Conservation (phyloP, 805 yeast species). For the Lipomyces sp. region DNA sequence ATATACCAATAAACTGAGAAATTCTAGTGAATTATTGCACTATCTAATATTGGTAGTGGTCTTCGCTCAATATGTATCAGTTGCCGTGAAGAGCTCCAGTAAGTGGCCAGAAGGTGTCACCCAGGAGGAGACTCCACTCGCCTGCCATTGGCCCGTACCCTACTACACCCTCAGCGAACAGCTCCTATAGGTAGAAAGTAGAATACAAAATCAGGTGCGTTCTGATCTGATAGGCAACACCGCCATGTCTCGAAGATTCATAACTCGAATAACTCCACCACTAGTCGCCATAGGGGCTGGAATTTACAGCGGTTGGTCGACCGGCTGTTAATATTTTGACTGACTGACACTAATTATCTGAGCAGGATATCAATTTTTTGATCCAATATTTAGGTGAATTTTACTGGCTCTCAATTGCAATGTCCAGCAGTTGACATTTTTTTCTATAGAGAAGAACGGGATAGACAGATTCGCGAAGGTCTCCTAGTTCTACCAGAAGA, state of each 20-base stretch:
- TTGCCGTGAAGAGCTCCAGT: too few species aligned
- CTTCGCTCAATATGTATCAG: too few species aligned
- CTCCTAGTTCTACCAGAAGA: slow-evolving; percentile 11
- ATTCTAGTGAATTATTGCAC: too few species aligned
- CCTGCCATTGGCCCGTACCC: too few species aligned
- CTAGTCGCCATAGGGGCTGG: slow-evolving; percentile 14
- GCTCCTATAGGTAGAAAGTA: too few species aligned
- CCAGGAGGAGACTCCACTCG: too few species aligned
- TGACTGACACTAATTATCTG: background rate
- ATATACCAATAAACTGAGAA: too few species aligned
- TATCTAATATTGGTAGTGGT: too few species aligned
- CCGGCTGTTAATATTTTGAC: background rate
- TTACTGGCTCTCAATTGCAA: background rate
- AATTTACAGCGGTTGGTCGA: slow-evolving; percentile 14
- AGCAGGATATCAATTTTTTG: slow-evolving; percentile 17
- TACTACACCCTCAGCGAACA: too few species aligned
- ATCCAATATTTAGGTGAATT: slow-evolving; percentile 17
- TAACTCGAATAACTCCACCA: slow-evolving; percentile 12
- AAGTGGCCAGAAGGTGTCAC: too few species aligned
- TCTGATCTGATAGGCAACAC: too few species aligned
- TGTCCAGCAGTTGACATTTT: background rate
- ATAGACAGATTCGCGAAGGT: slow-evolving; percentile 16
- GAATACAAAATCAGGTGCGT: too few species aligned
- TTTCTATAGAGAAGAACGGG: slow-evolving; percentile 13
- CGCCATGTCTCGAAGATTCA: slow-evolving; percentile 18